Percentiles rank a stretch among this genome's conserved stretches.
Conservation (phyloP, 129 eudicot species). For the Lactuca sativa region DNA sequence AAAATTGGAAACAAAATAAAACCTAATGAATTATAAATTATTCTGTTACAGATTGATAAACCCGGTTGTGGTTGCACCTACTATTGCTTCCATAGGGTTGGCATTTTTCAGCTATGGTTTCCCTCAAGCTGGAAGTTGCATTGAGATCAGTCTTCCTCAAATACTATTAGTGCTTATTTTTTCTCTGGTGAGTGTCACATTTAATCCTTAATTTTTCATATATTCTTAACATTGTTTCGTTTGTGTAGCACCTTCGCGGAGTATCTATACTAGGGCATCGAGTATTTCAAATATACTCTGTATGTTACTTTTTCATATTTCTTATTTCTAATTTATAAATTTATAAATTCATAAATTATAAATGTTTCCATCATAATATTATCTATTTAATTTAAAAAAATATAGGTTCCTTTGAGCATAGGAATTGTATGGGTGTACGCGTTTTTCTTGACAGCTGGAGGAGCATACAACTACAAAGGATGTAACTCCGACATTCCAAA, state of each 20-base stretch:
- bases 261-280: constrained; percentile 72
- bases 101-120: constrained; percentile 94
- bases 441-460: constrained; percentile 92
- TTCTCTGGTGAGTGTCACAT: constrained; percentile 65
- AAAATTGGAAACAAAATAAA: not conserved
- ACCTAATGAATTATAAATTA: constrained; percentile 1
- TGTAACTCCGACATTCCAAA: constrained; percentile 74
- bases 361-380: constrained; percentile 5
- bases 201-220: not conserved
- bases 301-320: constrained; percentile 27
- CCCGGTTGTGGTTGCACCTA: constrained; percentile 95
- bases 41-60: constrained; percentile 68
- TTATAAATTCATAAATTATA: not conserved
- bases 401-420: constrained; percentile 87
- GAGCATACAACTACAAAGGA: constrained; percentile 83
- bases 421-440: constrained; percentile 84
- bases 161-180: constrained; percentile 77
- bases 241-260: constrained; percentile 76
- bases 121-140: constrained; percentile 96
- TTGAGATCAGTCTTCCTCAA: constrained; percentile 89
- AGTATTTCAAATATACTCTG: constrained; percentile 85
- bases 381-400: too few relatives aligned
- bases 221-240: constrained; percentile 14
- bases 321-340: too few relatives aligned
- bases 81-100: constrained; percentile 81